Conservation (phyloP, 2,329 filamentous ascomycete species). For the Arthrinium phaeospermum region DNA sequence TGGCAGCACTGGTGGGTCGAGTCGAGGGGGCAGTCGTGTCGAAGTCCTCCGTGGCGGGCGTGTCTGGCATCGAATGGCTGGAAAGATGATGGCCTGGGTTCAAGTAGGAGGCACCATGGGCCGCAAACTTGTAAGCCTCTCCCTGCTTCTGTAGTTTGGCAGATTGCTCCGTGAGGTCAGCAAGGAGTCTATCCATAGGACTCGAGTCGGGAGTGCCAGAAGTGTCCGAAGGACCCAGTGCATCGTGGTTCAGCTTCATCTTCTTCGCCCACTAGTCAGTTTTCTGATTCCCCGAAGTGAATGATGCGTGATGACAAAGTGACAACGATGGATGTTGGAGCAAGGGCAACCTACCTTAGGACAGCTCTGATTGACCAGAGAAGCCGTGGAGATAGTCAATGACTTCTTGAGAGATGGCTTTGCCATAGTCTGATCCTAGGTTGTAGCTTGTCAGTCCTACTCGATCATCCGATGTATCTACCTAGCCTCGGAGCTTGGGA, state of each 20-base stretch:
- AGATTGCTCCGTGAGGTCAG: slow-evolving; percentile 76
- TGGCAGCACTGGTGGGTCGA: slow-evolving; percentile 56
- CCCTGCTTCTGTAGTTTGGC: slow-evolving; percentile 64
- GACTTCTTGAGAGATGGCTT: slow-evolving; percentile 46
- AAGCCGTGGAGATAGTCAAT: slow-evolving; percentile 57
- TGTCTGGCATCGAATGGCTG: slow-evolving; percentile 66
- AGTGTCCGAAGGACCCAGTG: slow-evolving; percentile 34
- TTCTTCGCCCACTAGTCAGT: slow-evolving; percentile 45
- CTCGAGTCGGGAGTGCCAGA: slow-evolving; percentile 46
- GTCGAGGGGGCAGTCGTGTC: slow-evolving; percentile 54
- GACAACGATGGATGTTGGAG: not conserved
- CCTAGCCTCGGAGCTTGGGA: not conserved
- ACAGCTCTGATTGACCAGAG: slow-evolving; percentile 59
- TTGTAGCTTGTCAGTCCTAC: not conserved
- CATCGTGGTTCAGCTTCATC: slow-evolving; percentile 54
- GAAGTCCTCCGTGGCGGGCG: slow-evolving; percentile 63
- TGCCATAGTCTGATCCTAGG: slow-evolving; percentile 2
- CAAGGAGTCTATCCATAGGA: slow-evolving; percentile 74
- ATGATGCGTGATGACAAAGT: not conserved
- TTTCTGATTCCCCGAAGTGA: not conserved
- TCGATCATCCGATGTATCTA: not conserved
- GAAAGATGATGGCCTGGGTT: slow-evolving; percentile 55
- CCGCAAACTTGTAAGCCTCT: slow-evolving; percentile 52
- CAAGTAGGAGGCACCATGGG: slow-evolving; percentile 44
- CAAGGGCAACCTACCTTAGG: slow-evolving; percentile 51